These are phyloP conservation scores for Populus trichocarpa DNA, from an alignment of 441 rosid genomes.

Conservation along the genomic window DNA sequence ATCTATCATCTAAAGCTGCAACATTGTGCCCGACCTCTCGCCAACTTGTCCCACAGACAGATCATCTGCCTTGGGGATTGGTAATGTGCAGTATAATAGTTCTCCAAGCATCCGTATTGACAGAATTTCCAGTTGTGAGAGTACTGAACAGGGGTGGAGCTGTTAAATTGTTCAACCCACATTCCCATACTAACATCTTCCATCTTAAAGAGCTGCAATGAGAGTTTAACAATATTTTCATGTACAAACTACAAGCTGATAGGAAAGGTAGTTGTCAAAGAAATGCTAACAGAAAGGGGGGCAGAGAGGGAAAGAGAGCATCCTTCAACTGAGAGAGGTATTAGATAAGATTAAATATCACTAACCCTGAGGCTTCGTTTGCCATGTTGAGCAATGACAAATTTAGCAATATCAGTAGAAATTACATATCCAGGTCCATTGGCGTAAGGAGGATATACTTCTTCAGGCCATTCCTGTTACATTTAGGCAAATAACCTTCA, in stretches of 20 bases:
- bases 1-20: conserved; percentile 76
- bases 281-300: background rate
- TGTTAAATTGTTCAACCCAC: conserved; percentile 93
- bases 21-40: conserved; percentile 66
- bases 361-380: conserved; percentile 69
- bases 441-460: conserved; percentile 91
- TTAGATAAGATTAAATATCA: background rate
- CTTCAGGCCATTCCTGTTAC: conserved; percentile 95
- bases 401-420: conserved; percentile 71
- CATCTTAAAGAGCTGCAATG: conserved; percentile 89
- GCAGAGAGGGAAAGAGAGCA: conserved; percentile 1
- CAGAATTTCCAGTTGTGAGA: conserved; percentile 96
- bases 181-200: conserved; percentile 99
- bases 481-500: conserved; percentile 14
- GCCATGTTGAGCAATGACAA: conserved; percentile 52
- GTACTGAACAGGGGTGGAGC: conserved; percentile 60
- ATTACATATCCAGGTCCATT: conserved; percentile 95
- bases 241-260: background rate
- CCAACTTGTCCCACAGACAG: conserved; percentile 86
- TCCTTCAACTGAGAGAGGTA: background rate
- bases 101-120: conserved; percentile 88
- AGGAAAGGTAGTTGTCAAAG: background rate
- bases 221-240: background rate
- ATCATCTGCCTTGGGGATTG: conserved; percentile 97
- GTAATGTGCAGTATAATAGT: conserved; percentile 90